Base-by-base conservation (phyloP, 352 stramenopile species). In the Phytophthora sansomeana region DNA sequence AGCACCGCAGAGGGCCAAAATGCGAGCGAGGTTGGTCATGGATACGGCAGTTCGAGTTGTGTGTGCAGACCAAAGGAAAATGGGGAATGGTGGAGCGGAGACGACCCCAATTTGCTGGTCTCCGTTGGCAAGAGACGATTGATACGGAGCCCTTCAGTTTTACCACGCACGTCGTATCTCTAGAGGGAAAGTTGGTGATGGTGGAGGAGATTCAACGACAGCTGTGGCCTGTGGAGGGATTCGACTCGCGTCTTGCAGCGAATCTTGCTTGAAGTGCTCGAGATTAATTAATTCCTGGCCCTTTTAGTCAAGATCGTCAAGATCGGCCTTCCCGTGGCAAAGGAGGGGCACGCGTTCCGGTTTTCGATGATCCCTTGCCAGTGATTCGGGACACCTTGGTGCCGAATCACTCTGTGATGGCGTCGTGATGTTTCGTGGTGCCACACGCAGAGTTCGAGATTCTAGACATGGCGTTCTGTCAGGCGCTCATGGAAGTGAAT, bases 11-110 rank as follows among this genome's bases (percentile, higher is more conserved):
- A 66, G n/a, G 3, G 50, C 24, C 47, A 72, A 28, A 8, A 76
- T 16, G 41, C 77, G 69, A 35, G 35, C 72, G 36, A 87, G 64
- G 55, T 83, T 80, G 63, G 14, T 17, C 36, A 42, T 42, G 4
- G 2, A 19, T 13, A 13, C 35, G 13, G 33, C 14, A 38, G 10
- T 5, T 2, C 80, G n/a, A 13, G 13, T 14, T n/a, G n/a, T 9
- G 48, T 44, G 48, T 21, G 48, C 30, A 24, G 32, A 14, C 19
- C 19, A 21, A 42, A 56, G 19, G 4, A 42, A 44, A 44, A n/a
- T 32, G 32, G 29, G 38, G 30, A 56, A 56, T 56, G 48, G n/a
- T 32, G 30, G 17, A 29, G 11, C 41, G 41, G 17, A 47, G n/a
- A n/a, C n/a, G n/a, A n/a, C n/a, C n/a, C n/a, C n/a, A n/a, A n/a